Percentiles rank a stretch among this genome's conserved stretches.
Conservation (phyloP, 192 early-diverging fungal species). For the Gryganskiella cystojenkinii region DNA sequence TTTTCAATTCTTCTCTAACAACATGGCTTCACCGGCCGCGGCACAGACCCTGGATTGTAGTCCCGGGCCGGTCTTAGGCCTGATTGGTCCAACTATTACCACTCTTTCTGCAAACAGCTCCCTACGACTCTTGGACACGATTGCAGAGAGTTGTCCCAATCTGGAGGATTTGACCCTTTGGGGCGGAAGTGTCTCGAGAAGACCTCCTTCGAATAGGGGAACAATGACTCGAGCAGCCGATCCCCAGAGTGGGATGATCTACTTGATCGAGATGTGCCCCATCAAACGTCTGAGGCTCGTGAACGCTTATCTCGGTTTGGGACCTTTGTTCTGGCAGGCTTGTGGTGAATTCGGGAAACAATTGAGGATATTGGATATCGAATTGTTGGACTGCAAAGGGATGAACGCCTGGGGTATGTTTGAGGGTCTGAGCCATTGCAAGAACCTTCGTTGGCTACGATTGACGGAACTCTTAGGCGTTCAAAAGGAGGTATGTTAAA, state of each 20-base stretch:
- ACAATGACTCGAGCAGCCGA: constrained; percentile 1
- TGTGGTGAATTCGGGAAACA: constrained; percentile 22
- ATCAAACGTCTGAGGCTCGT: constrained; percentile 21
- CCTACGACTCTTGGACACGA: constrained; percentile 12
- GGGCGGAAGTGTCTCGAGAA: constrained; percentile 19
- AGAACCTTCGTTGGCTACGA: constrained; percentile 10
- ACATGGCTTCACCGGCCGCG: not conserved
- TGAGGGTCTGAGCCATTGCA: constrained; percentile 13
- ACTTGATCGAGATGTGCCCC: constrained; percentile 27
- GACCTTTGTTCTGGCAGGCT: constrained; percentile 25
- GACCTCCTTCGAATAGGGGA: not conserved
- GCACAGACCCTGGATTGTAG: constrained; percentile 16
- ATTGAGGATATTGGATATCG: constrained; percentile 16
- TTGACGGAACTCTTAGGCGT: constrained; percentile 24
- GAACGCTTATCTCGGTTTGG: constrained; percentile 16
- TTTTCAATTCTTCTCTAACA: constrained; percentile 1
- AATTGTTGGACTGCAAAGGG: constrained; percentile 21
- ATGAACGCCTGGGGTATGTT: constrained; percentile 32
- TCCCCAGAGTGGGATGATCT: constrained; percentile 21
- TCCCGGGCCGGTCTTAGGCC: constrained; percentile 14
- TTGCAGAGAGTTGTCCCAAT: constrained; percentile 14
- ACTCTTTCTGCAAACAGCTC: constrained; percentile 28
- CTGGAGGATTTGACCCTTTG: constrained; percentile 24
- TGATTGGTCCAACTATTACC: constrained; percentile 17
- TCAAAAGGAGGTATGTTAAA: constrained; percentile 9